A percentile compares a stretch with the other conserved stretches of the same genome.
Evolutionary conservation across 2,329 filamentous ascomycete species (phyloP).

Genomic region (Trichoderma asperellum): DNA sequence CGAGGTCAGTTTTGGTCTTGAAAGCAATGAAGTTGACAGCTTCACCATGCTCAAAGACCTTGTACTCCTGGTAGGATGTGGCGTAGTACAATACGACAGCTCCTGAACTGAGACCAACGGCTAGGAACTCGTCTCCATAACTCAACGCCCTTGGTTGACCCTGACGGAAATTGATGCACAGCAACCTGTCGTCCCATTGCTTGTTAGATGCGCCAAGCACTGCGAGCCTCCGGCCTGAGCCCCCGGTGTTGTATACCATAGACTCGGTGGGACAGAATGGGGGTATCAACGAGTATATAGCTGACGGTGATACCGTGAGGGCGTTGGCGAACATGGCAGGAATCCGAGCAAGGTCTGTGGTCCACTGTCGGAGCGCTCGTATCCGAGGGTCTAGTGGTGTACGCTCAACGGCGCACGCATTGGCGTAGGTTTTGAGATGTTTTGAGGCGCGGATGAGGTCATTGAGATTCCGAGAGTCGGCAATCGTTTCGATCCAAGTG

Average conservation of each 20-base stretch:
- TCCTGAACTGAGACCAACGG: conserved; percentile 36
- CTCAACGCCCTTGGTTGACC: conserved; percentile 35
- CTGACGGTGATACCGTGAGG: conserved; percentile 37
- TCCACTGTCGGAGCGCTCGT: conserved; percentile 36
- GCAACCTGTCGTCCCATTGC: conserved; percentile 41
- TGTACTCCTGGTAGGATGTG: conserved; percentile 38
- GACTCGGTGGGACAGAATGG: conserved; percentile 41
- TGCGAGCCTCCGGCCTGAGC: conserved; percentile 28
- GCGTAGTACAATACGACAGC: conserved; percentile 35
- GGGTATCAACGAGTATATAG: conserved; percentile 40
- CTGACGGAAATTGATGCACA: conserved; percentile 37
- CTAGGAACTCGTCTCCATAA: conserved; percentile 38
- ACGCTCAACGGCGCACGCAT: conserved; percentile 29
- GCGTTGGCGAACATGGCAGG: conserved; percentile 39
- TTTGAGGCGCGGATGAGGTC: background rate
- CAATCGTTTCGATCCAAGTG: conserved; percentile 43
- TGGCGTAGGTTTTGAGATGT: conserved; percentile 33
- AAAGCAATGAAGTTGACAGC: conserved; percentile 35
- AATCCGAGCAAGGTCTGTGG: conserved; percentile 40
- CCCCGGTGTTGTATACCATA: conserved; percentile 32
- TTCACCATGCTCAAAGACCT: conserved; percentile 37
- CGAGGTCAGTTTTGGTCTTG: conserved; percentile 31
- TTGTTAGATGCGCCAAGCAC: conserved; percentile 34
- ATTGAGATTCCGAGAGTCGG: background rate
- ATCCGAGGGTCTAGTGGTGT: conserved; percentile 33